Base-by-base conservation (phyloP, 2,329 filamentous ascomycete genomes). In the Catunica adiposa region DNA sequence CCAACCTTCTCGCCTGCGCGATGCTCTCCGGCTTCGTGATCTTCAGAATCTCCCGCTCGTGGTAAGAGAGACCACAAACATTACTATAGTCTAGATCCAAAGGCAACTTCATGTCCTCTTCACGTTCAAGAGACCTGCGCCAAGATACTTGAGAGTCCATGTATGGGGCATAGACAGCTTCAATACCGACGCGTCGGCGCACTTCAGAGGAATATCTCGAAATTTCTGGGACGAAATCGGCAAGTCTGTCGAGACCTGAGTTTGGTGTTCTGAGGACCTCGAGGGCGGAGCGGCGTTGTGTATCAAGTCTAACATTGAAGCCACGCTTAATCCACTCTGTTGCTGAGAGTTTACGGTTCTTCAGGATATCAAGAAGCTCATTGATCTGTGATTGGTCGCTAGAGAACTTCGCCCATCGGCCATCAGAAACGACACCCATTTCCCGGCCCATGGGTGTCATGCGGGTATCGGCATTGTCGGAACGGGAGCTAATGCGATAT, bases 381-480 rank as follows among this genome's bases (percentile, higher is more conserved):
- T 75, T 71, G 59, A 94, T 84, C 62, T 88, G 79, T 1, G 71
- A 68, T 57, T 79, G 77, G 52, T 86, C 81, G 54, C 82, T 76
- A 7, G 68, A 69, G 70, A 86, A 94, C 17, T 71, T 71, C 1
- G 66, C 64, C 92, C 92, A 98, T 51, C 92, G 83, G 59, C 69
- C 69, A 63, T 94, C 83, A n/a, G 80, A 73, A 1, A 98, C 81
- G 17, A 92, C 78, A 52, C 90, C 89, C 62, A 83, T 86, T 14
- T 75, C 71, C 56, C 83, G 81, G 8, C 88, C 92, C 66, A 83
- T 83, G 29, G 77, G 74, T 0, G 92, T 97, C 29, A 98, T 79
- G 1, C 92, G 82, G 3, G 84, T 68, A 68, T 98, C 92, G 37
- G 92, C 92, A 65, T 98, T 98, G 71, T 98, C 92, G 48, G 92